Evolutionary conservation across 1,284 basidiomycete species (phyloP).

Genomic region (Ustilago esculenta): DNA sequence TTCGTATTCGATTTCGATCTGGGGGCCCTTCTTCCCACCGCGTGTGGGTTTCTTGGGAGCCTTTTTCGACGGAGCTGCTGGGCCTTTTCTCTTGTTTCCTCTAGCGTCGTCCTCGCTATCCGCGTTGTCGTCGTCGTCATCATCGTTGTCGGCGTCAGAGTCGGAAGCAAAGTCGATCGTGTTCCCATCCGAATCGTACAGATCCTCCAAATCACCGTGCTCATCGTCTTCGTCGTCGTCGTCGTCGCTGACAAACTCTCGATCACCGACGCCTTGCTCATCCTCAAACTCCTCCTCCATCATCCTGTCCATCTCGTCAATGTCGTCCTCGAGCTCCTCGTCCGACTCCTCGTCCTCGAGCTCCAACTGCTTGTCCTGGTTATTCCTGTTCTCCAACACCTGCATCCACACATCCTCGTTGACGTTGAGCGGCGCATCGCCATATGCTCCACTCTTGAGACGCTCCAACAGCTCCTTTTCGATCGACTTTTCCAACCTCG

Average conservation of each 20-base stretch:
- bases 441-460: slow-evolving; percentile 94
- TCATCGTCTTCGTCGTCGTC: slow-evolving; percentile 56
- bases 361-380: slow-evolving; percentile 42
- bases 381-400: slow-evolving; percentile 57
- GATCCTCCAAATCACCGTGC: slow-evolving; percentile 44
- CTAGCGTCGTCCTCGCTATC: slow-evolving; percentile 8
- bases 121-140: slow-evolving; percentile 30
- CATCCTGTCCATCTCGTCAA: slow-evolving; percentile 59
- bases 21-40: slow-evolving; percentile 69
- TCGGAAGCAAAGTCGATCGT: slow-evolving; percentile 22
- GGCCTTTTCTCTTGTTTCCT: slow-evolving; percentile 18
- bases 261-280: slow-evolving; percentile 53
- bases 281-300: slow-evolving; percentile 59
- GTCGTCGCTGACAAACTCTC: slow-evolving; percentile 64
- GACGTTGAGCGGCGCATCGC: slow-evolving; percentile 96
- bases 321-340: slow-evolving; percentile 61
- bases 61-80: neutral
- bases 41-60: neutral
- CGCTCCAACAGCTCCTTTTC: slow-evolving; percentile 96
- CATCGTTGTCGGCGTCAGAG: slow-evolving; percentile 31
- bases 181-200: slow-evolving; percentile 42
- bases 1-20: slow-evolving; percentile 90
- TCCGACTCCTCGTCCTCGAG: slow-evolving; percentile 63
- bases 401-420: slow-evolving; percentile 95
- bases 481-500: slow-evolving; percentile 84